A percentile compares a stretch with the other conserved stretches of the same genome.
These are phyloP conservation scores for Heterobasidion parviporum DNA, from an alignment of 1,284 basidiomycete genomes.

Conservation along the genomic window DNA sequence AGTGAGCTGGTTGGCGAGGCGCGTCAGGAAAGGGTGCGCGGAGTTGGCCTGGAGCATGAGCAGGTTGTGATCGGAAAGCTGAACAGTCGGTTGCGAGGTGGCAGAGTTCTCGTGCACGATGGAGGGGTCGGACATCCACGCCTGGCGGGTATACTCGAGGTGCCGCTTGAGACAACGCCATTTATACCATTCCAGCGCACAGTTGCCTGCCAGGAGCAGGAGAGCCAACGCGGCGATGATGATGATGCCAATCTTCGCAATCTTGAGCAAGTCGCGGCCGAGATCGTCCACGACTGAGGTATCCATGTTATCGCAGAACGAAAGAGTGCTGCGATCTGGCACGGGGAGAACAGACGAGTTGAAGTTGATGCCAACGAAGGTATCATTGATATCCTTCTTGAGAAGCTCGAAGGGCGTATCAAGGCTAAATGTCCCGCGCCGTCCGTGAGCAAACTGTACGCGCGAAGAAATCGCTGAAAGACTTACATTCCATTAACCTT, in stretches of 20 bases:
- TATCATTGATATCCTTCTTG: constrained; percentile 82
- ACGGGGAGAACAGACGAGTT: constrained; percentile 67
- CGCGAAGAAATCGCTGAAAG: background rate
- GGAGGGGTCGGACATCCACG: constrained; percentile 67
- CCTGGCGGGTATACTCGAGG: constrained; percentile 61
- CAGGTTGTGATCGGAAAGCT: constrained; percentile 66
- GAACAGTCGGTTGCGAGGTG: constrained; percentile 38
- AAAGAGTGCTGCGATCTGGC: constrained; percentile 53
- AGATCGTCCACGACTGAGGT: constrained; percentile 80
- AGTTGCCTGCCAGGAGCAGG: constrained; percentile 57
- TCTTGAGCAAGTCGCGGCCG: constrained; percentile 64
- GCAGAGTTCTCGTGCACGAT: constrained; percentile 29
- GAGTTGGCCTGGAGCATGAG: constrained; percentile 62
- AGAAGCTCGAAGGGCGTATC: constrained; percentile 81
- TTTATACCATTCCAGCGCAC: constrained; percentile 71
- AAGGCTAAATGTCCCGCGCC: constrained; percentile 38
- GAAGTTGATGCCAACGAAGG: constrained; percentile 64
- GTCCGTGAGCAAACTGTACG: background rate
- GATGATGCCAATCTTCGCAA: constrained; percentile 70
- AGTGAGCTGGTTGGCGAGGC: constrained; percentile 49
- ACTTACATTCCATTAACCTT: constrained; percentile 67
- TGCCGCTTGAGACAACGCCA: constrained; percentile 63
- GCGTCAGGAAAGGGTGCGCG: constrained; percentile 63
- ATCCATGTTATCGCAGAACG: constrained; percentile 73
- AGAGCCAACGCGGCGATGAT: constrained; percentile 59